phyloP scores from a whole-genome alignment of 495 filamentous ascomycete genomes.

The Talaromyces nanjingensis region DNA sequence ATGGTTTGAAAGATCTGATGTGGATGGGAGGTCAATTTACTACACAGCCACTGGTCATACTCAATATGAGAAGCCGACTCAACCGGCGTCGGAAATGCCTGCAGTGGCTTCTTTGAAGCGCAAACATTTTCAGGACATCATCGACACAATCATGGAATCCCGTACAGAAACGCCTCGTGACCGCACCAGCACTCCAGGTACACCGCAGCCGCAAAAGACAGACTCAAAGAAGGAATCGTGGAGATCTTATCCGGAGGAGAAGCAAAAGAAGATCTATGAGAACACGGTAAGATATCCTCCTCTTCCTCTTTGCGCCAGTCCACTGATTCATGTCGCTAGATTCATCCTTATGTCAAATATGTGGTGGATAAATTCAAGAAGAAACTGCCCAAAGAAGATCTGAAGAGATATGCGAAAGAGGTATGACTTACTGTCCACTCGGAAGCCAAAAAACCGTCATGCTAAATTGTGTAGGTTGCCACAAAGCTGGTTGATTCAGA shows the following conservation, averaged over 20 bases:
- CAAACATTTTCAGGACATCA: slow-evolving; percentile 71
- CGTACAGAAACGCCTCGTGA: slow-evolving; percentile 63
- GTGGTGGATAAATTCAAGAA: slow-evolving; percentile 79
- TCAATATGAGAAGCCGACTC: slow-evolving; percentile 72
- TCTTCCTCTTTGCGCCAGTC: slow-evolving; percentile 10
- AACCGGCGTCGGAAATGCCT: slow-evolving; percentile 54
- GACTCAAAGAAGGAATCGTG: slow-evolving; percentile 69
- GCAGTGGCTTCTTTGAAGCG: slow-evolving; percentile 58
- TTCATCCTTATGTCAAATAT: slow-evolving; percentile 76
- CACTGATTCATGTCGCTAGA: slow-evolving; percentile 35
- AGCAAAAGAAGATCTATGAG: slow-evolving; percentile 89
- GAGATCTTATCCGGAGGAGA: slow-evolving; percentile 69
- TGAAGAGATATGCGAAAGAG: slow-evolving; percentile 84
- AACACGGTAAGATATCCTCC: slow-evolving; percentile 56
- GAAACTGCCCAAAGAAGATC: slow-evolving; percentile 76
- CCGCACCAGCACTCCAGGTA: slow-evolving; percentile 41
- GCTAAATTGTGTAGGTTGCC: slow-evolving; percentile 39
- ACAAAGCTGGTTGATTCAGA: slow-evolving; percentile 86
- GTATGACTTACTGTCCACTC: slow-evolving; percentile 28
- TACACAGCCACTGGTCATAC: slow-evolving; percentile 67
- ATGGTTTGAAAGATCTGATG: slow-evolving; percentile 65
- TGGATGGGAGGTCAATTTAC: slow-evolving; percentile 68
- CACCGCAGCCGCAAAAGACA: slow-evolving; percentile 42
- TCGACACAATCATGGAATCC: slow-evolving; percentile 68
- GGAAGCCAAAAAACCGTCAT: neutral